A percentile compares a stretch with the other conserved stretches of the same genome.
Evolutionary conservation across 148 eudicot species (phyloP).

Genomic region (Amaranthus hypochondriacus): DNA sequence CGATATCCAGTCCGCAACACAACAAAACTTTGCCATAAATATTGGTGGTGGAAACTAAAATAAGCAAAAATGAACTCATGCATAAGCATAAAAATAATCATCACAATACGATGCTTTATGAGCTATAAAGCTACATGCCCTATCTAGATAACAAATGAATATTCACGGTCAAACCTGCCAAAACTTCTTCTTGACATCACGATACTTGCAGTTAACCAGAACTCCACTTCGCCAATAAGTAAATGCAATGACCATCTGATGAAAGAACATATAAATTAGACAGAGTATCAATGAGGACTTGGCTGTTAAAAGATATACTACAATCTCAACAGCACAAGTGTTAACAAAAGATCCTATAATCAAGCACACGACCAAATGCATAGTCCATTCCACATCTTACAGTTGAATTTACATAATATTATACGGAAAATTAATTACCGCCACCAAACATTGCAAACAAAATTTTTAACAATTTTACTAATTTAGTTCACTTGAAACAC

Average conservation of each 20-base stretch:
- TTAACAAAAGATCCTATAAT: background rate
- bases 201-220: constrained; percentile 84
- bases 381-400: no score
- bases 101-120: background rate
- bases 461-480: background rate
- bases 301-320: background rate
- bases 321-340: background rate
- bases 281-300: constrained; percentile 9
- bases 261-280: constrained; percentile 17
- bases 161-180: constrained; percentile 68
- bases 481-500: no score
- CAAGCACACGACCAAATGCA: no score
- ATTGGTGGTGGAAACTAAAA: no score
- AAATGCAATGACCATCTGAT: constrained; percentile 81
- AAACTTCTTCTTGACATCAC: constrained; percentile 60
- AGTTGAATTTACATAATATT: no score
- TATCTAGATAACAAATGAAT: constrained; percentile 6
- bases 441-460: background rate
- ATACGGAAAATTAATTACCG: background rate
- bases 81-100: constrained; percentile 2
- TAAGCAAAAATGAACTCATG: background rate
- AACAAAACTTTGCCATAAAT: no score
- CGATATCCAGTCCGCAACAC: background rate
- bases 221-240: constrained; percentile 59
- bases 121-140: background rate